These are phyloP conservation scores for Tetracladium maxilliforme DNA, from an alignment of 2,329 filamentous ascomycete species.

Conservation along the genomic window DNA sequence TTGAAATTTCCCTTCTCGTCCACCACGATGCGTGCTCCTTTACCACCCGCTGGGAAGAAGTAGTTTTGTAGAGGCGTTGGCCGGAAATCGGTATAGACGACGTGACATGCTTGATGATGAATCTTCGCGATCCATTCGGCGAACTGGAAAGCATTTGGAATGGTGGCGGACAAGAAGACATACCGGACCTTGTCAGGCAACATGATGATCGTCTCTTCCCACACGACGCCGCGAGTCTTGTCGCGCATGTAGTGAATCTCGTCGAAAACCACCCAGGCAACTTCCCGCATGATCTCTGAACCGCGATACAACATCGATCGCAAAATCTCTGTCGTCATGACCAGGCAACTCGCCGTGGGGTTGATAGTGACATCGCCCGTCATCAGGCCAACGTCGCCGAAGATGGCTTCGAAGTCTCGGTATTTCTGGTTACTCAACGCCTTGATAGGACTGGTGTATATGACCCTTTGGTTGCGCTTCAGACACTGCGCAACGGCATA, in stretches of 20 bases:
- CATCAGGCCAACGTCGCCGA: slow-evolving; percentile 95
- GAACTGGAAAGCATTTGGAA: slow-evolving; percentile 98
- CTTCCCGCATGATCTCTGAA: slow-evolving; percentile 98
- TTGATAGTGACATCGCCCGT: slow-evolving; percentile 99
- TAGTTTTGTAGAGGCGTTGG: slow-evolving; percentile 96
- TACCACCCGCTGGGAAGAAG: slow-evolving; percentile 85
- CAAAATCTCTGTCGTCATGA: slow-evolving; percentile 99
- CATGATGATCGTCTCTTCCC: slow-evolving; percentile 98
- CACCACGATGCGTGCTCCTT: slow-evolving; percentile 86
- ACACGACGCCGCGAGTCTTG: slow-evolving; percentile 86
- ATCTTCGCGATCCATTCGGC: slow-evolving; percentile 99
- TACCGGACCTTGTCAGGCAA: slow-evolving; percentile 97
- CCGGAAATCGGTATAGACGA: slow-evolving; percentile 97
- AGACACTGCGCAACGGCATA: slow-evolving; percentile 96
- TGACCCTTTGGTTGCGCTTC: slow-evolving; percentile 94
- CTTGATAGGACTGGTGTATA: slow-evolving; percentile 99
- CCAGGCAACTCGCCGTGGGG: slow-evolving; percentile 89
- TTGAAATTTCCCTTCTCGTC: slow-evolving; percentile 95
- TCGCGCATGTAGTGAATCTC: slow-evolving; percentile 98
- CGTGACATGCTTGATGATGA: slow-evolving; percentile 93
- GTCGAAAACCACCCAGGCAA: slow-evolving; percentile 96
- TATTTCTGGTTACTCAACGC: slow-evolving; percentile 98
- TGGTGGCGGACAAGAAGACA: slow-evolving; percentile 94
- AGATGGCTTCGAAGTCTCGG: slow-evolving; percentile 86
- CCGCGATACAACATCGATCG: slow-evolving; percentile 96